phyloP scores from a whole-genome alignment of 495 filamentous ascomycete species.

The Neohortaea acidophila region DNA sequence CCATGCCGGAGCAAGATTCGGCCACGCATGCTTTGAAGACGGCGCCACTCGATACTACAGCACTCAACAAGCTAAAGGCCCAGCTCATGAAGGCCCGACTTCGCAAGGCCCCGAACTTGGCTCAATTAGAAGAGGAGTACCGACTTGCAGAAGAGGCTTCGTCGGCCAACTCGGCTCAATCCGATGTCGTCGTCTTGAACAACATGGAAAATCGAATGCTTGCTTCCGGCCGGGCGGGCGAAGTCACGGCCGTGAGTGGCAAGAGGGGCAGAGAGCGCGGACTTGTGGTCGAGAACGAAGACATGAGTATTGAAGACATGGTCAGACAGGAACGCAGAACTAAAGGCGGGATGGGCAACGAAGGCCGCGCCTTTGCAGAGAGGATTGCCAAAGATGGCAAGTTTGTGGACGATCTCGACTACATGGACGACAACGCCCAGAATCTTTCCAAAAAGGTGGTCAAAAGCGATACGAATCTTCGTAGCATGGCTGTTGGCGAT shows the following conservation, averaged over 20 bases:
- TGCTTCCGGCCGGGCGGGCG: conserved; percentile 53
- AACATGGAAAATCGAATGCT: conserved; percentile 83
- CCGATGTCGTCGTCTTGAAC: conserved; percentile 62
- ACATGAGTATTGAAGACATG: conserved; percentile 96
- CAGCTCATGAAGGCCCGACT: conserved; percentile 90
- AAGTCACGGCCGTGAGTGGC: conserved; percentile 58
- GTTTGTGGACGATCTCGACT: conserved; percentile 87
- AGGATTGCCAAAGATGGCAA: conserved; percentile 83
- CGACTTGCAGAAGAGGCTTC: conserved; percentile 48
- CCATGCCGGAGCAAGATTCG: conserved; percentile 30
- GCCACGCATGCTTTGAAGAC: conserved; percentile 29
- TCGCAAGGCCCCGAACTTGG: conserved; percentile 52
- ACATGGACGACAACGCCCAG: conserved; percentile 89
- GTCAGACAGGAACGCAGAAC: conserved; percentile 79
- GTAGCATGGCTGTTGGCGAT: conserved; percentile 72
- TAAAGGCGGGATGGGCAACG: conserved; percentile 58
- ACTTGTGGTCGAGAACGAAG: conserved; percentile 72
- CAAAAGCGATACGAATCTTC: conserved; percentile 75
- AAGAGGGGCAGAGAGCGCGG: conserved; percentile 70
- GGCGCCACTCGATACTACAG: conserved; percentile 50
- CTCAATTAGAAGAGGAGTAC: conserved; percentile 72
- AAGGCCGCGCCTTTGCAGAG: conserved; percentile 70
- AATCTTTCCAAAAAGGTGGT: conserved; percentile 83
- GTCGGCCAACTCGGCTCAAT: conserved; percentile 39
- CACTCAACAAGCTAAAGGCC: conserved; percentile 78